Evolutionary conservation across 441 rosid species (phyloP).

Genomic region (Jatropha multifida): DNA sequence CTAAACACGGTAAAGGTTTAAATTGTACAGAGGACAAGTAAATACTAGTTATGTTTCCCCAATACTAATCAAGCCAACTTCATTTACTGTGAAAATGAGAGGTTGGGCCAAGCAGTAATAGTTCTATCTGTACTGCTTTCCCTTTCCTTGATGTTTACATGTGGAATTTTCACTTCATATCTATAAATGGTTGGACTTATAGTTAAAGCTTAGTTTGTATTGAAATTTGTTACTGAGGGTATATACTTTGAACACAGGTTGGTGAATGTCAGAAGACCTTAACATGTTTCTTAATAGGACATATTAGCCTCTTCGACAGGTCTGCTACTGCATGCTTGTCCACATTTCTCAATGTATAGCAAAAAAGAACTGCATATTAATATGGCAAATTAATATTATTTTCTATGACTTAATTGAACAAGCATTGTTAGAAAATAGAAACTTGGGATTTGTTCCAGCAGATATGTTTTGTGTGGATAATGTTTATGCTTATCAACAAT

Average conservation of each 20-base stretch:
- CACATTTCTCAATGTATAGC: no score
- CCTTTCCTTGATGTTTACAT: slow-evolving; percentile 5
- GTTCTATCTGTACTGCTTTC: neutral
- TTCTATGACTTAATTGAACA: no score
- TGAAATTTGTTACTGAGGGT: neutral
- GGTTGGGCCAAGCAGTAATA: neutral
- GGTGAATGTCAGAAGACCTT: neutral
- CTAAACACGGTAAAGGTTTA: neutral
- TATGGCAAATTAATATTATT: no score
- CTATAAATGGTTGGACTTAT: neutral
- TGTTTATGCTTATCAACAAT: no score
- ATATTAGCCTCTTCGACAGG: neutral
- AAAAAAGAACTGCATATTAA: no score
- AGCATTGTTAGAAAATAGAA: no score
- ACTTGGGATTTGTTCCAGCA: no score
- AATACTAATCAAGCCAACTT: no score
- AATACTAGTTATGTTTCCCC: neutral
- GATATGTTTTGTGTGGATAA: no score
- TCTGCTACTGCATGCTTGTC: neutral
- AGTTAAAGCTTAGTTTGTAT: neutral
- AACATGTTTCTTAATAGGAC: neutral
- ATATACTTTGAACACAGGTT: slow-evolving; percentile 7
- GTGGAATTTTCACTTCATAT: neutral
- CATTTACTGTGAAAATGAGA: neutral
- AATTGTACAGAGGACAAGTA: neutral